Evolutionary conservation across 352 stramenopile species (phyloP).

Genomic region (Pythium rhizo-oryzae): DNA sequence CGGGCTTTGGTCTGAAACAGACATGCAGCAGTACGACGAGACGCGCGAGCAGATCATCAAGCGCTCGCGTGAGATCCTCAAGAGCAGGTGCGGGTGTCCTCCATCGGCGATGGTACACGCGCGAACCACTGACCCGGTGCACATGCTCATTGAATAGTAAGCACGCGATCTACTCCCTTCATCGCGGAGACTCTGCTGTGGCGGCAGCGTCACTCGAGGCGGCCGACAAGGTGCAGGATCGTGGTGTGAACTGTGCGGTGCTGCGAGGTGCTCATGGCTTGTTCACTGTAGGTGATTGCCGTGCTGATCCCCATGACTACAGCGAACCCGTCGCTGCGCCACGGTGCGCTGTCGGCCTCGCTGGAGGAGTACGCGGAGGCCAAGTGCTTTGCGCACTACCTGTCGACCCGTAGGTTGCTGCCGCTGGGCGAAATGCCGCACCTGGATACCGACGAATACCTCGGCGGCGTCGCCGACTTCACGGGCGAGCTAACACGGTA

Average conservation of each 20-base stretch:
- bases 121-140: no score
- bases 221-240: conserved; percentile 47
- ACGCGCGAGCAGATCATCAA: conserved; percentile 95
- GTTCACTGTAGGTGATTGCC: conserved; percentile 47
- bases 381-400: conserved; percentile 91
- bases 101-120: no score
- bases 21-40: conserved; percentile 92
- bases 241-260: background rate
- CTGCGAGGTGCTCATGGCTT: background rate
- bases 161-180: conserved; percentile 94
- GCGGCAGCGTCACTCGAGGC: conserved; percentile 55
- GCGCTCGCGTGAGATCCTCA: conserved; percentile 94
- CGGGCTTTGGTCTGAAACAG: conserved; percentile 23
- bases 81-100: conserved; percentile 60
- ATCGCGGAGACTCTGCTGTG: conserved; percentile 77
- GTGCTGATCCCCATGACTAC: conserved; percentile 84
- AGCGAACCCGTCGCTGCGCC: conserved; percentile 81
- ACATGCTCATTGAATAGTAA: conserved; percentile 58
- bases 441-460: conserved; percentile 89
- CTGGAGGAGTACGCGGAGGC: conserved; percentile 96
- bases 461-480: conserved; percentile 95
- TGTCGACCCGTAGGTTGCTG: conserved; percentile 56
- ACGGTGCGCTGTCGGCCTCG: conserved; percentile 79
- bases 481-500: conserved; percentile 92
- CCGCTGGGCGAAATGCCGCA: conserved; percentile 52